These are phyloP conservation scores for Suhomyces vadensis DNA, from an alignment of 805 yeast species.

Conservation along the genomic window DNA sequence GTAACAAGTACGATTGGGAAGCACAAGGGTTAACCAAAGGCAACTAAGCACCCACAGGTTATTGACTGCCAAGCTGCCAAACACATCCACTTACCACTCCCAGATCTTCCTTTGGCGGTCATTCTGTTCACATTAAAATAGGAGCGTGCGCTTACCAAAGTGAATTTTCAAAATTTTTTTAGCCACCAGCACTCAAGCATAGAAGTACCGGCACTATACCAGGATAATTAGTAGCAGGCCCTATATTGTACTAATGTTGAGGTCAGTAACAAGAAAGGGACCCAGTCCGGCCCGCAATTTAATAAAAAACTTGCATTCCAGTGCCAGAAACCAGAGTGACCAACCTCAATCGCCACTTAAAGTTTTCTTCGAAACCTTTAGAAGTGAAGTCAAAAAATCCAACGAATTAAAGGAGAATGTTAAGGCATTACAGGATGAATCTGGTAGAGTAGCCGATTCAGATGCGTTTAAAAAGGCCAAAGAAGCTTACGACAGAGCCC, in stretches of 20 bases:
- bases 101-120: no score
- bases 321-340: slow-evolving; percentile 15
- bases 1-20: no score
- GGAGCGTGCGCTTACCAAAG: background rate
- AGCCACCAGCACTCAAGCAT: background rate
- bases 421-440: slow-evolving; percentile 92
- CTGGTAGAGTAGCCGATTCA: slow-evolving; percentile 90
- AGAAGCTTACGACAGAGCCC: slow-evolving; percentile 88
- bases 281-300: background rate
- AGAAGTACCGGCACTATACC: background rate
- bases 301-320: slow-evolving; percentile 17
- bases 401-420: slow-evolving; percentile 88
- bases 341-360: slow-evolving; percentile 77
- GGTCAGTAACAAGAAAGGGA: slow-evolving; percentile 7
- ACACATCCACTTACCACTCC: no score
- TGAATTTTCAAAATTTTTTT: background rate
- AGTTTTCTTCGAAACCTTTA: slow-evolving; percentile 91
- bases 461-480: slow-evolving; percentile 91
- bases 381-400: slow-evolving; percentile 85
- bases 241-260: slow-evolving; percentile 12
- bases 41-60: no score
- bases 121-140: no score
- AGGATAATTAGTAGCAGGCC: no score
- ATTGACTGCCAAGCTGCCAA: no score
- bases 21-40: no score